Evolutionary conservation across 2,329 filamentous ascomycete species (phyloP).

Genomic region (Colletotrichum paranaense): DNA sequence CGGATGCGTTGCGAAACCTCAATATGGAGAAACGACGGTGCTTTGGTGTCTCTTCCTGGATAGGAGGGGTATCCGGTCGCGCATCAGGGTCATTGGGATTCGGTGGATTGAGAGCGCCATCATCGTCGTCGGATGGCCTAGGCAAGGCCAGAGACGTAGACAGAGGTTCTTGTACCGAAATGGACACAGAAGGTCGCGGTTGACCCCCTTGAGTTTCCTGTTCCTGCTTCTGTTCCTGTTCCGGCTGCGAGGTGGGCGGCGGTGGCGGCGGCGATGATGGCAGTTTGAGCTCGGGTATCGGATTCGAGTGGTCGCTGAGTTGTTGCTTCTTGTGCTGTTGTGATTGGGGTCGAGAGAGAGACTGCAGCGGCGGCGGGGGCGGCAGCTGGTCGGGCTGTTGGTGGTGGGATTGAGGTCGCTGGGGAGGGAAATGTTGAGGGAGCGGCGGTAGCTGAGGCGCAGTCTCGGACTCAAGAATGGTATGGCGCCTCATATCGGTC

Average conservation of each 20-base stretch:
- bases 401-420: constrained; percentile 15
- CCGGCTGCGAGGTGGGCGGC: background rate
- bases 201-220: background rate
- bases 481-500: constrained; percentile 67
- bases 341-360: constrained; percentile 2
- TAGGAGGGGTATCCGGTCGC: constrained; percentile 60
- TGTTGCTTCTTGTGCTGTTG: constrained; percentile 20
- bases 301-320: constrained; percentile 1
- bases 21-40: constrained; percentile 76
- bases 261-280: background rate
- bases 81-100: constrained; percentile 38
- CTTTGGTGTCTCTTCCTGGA: constrained; percentile 66
- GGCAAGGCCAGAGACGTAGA: constrained; percentile 17
- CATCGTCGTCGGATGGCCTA: constrained; percentile 9
- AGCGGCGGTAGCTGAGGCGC: constrained; percentile 41
- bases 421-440: constrained; percentile 34
- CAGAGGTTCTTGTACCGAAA: constrained; percentile 5
- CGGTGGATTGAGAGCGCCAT: constrained; percentile 21
- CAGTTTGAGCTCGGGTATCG: background rate
- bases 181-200: constrained; percentile 12
- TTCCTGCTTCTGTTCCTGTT: background rate
- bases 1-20: constrained; percentile 91
- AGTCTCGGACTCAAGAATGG: constrained; percentile 48
- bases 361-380: background rate
- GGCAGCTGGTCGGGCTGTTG: background rate